A percentile compares a stretch with the other conserved stretches of the same genome.
phyloP scores from a whole-genome alignment of 2,329 filamentous ascomycete genomes.

The Zymoseptoria pseudotritici region DNA sequence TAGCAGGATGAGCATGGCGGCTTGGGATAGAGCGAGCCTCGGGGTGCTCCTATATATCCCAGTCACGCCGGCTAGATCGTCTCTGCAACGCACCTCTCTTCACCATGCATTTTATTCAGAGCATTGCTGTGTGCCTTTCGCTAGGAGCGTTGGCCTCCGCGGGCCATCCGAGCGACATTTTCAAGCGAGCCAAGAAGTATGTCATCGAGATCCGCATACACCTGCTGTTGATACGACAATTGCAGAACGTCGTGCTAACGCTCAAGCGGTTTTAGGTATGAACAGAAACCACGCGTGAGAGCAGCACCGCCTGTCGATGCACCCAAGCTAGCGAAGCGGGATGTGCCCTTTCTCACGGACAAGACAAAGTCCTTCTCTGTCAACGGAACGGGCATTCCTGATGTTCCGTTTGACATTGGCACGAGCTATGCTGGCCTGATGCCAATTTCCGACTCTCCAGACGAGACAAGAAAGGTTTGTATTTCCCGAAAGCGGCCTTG shows the following conservation, averaged over 20 bases:
- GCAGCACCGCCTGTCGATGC: neutral
- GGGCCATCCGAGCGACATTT: neutral
- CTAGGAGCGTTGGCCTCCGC: neutral
- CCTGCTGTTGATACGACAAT: neutral
- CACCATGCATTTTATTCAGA: neutral
- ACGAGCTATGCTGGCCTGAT: slow-evolving; percentile 40
- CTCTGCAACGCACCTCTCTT: neutral
- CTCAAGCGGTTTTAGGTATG: neutral
- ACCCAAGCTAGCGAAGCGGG: neutral
- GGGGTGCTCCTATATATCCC: neutral
- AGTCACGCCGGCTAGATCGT: neutral
- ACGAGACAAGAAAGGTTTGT: slow-evolving; percentile 41
- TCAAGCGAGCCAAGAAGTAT: neutral
- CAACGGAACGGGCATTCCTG: slow-evolving; percentile 23
- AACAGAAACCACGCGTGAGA: neutral
- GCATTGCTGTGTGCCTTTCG: neutral
- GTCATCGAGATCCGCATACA: neutral
- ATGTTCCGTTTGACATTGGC: slow-evolving; percentile 39
- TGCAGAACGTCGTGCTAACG: neutral
- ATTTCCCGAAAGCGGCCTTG: slow-evolving; percentile 25
- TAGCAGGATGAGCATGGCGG: neutral
- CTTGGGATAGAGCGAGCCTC: neutral
- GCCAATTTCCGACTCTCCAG: slow-evolving; percentile 43
- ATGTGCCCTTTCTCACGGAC: slow-evolving; percentile 5
- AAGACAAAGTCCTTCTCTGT: slow-evolving; percentile 17